Evolutionary conservation across 2,329 filamentous ascomycete species (phyloP), one percentile per base, ranked within the genome.

Genomic region (Xylaria hypoxylon): DNA sequence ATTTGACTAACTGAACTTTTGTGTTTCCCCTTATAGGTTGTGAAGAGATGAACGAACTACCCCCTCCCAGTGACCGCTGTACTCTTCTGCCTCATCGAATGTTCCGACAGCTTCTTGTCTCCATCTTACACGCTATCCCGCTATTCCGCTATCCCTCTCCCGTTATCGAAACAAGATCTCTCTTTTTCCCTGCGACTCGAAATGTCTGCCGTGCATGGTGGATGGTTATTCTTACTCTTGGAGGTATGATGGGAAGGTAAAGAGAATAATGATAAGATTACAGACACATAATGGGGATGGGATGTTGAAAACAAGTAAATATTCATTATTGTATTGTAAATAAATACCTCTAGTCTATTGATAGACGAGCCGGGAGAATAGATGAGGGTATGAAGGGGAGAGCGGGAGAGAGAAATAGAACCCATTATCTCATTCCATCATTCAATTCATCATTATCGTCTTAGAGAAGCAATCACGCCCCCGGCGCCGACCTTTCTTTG

Each of bases 1-100:
- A 55, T 68, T 68, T 69, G 68, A 65, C 69, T 77, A 68, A 77
- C 75, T 76, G 70, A 75, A 74, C 71, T 51, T 68, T 71, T 73
- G 51, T 68, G 50, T 73, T 65, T 68, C 67, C 51, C 67, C 61
- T 64, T 70, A 69, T 76, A 77, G 76, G 76, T 73, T 77, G 75
- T 77, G 67, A 73, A 73, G 71, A 65, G 63, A 64, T 73, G 67
- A 69, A 35, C 55, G 66, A 68, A 35, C 52, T 52, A 45, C 60
- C 70, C 48, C 53, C 38, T 50, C 26, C 26, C 28, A 58, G 55
- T 63, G 42, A 60, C 48, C 56, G 51, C 56, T 57, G 19, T 48
- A 17, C 62, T 24, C 48, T n/a, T 56, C 55, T 52, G 15, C 51
- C 62, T 19, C 6, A 48, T 58, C 57, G 59, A 67, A 62, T 59